These are phyloP conservation scores for Tremellales sp. DNA, from an alignment of 1,284 basidiomycete genomes.

Conservation along the genomic window DNA sequence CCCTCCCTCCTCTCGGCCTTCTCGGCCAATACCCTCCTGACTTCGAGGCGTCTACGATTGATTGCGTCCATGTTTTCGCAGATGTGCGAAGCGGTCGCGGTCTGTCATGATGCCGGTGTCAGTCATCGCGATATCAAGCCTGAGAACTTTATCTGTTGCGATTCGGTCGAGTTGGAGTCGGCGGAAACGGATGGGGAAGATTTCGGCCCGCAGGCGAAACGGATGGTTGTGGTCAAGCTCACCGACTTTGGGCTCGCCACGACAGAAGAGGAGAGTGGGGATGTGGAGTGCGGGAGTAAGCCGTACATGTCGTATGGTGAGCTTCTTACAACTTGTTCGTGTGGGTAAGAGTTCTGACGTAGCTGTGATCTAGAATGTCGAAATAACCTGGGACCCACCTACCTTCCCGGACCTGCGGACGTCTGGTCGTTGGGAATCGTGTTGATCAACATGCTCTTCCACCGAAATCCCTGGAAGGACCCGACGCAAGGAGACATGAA, in stretches of 20 bases:
- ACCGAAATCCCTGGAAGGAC: conserved; percentile 97
- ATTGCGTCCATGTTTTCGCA: conserved; percentile 95
- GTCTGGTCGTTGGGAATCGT: conserved; percentile 99
- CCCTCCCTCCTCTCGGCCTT: conserved; percentile 88
- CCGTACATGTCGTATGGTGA: conserved; percentile 97
- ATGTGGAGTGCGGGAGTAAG: conserved; percentile 98
- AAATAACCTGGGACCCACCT: conserved; percentile 91
- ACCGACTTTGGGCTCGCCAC: conserved; percentile 97
- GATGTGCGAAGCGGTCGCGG: conserved; percentile 96
- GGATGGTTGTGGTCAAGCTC: conserved; percentile 79
- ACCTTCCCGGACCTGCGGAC: conserved; percentile 90
- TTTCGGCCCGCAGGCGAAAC: conserved; percentile 47
- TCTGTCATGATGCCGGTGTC: conserved; percentile 89
- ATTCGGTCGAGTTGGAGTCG: conserved; percentile 69
- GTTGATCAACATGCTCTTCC: conserved; percentile 97
- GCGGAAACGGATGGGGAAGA: conserved; percentile 32
- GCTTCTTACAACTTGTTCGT: conserved; percentile 26
- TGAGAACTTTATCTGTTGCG: conserved; percentile 78
- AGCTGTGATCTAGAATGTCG: conserved; percentile 68
- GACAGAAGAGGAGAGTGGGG: conserved; percentile 77
- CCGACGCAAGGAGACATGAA: conserved; percentile 71
- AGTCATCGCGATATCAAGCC: conserved; percentile 98
- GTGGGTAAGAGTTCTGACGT: conserved; percentile 9
- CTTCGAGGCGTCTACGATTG: conserved; percentile 78
- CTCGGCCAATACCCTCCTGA: conserved; percentile 75